A percentile compares a stretch with the other conserved stretches of the same genome.
Conservation (phyloP, 768 basidiomycete species). For the Russula vinacea region DNA sequence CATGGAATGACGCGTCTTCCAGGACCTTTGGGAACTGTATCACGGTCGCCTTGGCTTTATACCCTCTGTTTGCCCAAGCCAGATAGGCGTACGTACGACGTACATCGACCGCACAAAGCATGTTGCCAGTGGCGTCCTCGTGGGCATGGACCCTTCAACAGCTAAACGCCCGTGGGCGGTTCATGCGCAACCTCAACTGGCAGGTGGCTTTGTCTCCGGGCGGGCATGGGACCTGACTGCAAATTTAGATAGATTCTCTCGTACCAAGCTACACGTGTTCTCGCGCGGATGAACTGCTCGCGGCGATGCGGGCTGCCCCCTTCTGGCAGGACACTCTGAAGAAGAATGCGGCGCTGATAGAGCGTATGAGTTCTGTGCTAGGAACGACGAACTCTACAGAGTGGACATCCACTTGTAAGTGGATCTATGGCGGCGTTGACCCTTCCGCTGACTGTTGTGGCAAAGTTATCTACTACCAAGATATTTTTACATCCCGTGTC, state of each 20-base stretch:
- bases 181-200: constrained; percentile 42
- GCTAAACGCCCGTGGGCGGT: constrained; percentile 38
- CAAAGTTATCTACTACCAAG: constrained; percentile 47
- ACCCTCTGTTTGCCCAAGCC: constrained; percentile 36
- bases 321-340: constrained; percentile 46
- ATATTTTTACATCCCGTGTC: constrained; percentile 46
- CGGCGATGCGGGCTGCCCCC: constrained; percentile 43
- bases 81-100: constrained; percentile 44
- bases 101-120: constrained; percentile 46
- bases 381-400: constrained; percentile 40
- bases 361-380: constrained; percentile 38
- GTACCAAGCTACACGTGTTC: constrained; percentile 45
- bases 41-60: constrained; percentile 40
- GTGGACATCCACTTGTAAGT: constrained; percentile 47
- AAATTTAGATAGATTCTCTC: constrained; percentile 45
- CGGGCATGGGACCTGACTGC: not conserved
- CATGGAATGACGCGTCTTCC: not conserved
- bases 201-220: constrained; percentile 29
- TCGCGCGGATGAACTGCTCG: constrained; percentile 40
- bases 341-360: constrained; percentile 39
- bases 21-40: constrained; percentile 50
- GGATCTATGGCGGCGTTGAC: not conserved
- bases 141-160: constrained; percentile 43
- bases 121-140: constrained; percentile 45
- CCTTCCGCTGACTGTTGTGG: not conserved